Conservation (phyloP, 2,329 filamentous ascomycete species). For the Epichloe gansuensis region DNA sequence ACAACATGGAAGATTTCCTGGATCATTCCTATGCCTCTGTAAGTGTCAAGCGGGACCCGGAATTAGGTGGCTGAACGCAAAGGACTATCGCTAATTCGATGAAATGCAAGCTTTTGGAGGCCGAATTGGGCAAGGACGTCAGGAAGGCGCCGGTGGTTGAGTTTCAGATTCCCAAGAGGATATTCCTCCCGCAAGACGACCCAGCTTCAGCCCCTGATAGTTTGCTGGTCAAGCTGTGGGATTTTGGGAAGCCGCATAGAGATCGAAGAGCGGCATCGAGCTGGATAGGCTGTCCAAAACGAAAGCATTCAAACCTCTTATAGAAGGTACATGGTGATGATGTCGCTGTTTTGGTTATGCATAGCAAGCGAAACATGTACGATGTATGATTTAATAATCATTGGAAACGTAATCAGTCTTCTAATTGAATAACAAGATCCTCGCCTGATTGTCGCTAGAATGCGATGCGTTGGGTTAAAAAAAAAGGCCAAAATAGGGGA, state of each 20-base stretch:
- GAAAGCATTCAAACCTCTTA: not conserved
- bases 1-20: conserved; percentile 93
- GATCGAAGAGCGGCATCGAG: not conserved
- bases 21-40: conserved; percentile 83
- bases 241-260: conserved; percentile 28
- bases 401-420: too few species aligned
- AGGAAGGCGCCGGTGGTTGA: conserved; percentile 84
- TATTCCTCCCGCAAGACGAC: conserved; percentile 48
- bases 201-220: conserved; percentile 37
- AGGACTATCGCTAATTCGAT: not conserved
- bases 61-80: not conserved
- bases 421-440: too few species aligned
- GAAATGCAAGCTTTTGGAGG: conserved; percentile 56
- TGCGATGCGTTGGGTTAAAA: too few species aligned
- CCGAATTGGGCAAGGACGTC: conserved; percentile 70
- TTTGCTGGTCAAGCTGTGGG: conserved; percentile 49
- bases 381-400: not conserved
- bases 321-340: not conserved
- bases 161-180: conserved; percentile 82
- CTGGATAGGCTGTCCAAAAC: not conserved
- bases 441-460: too few species aligned
- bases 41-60: conserved; percentile 25
- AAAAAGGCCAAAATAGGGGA: too few species aligned
- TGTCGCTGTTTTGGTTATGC: not conserved
- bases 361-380: conserved; percentile 4